phyloP scores from a whole-genome alignment of 2,329 filamentous ascomycete genomes.

The Aspergillus quadricinctus region DNA sequence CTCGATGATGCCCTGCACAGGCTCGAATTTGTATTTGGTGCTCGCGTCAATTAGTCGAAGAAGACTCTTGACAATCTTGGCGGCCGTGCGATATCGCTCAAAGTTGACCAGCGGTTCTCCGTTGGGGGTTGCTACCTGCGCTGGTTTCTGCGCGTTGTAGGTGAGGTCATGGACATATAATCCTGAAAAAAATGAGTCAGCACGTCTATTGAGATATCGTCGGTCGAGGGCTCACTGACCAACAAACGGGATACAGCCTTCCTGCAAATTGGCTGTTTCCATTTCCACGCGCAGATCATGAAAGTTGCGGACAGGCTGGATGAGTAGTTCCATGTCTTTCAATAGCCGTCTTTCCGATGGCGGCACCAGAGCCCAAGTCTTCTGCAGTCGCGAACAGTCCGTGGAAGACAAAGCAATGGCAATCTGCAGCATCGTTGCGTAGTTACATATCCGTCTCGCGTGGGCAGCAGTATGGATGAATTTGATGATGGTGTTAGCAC shows the following conservation, averaged over 20 bases:
- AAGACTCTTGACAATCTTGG: slow-evolving; percentile 60
- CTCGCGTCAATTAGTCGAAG: slow-evolving; percentile 61
- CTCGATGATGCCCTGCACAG: slow-evolving; percentile 55
- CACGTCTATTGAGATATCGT: not conserved
- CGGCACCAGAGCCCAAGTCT: slow-evolving; percentile 57
- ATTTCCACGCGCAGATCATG: slow-evolving; percentile 60
- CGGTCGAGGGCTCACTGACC: slow-evolving; percentile 37
- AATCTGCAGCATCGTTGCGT: slow-evolving; percentile 63
- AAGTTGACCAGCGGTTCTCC: slow-evolving; percentile 61
- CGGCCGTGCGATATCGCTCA: slow-evolving; percentile 62
- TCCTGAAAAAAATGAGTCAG: slow-evolving; percentile 33
- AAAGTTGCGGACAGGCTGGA: slow-evolving; percentile 61
- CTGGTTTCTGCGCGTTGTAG: slow-evolving; percentile 63
- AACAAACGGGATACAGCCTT: slow-evolving; percentile 64
- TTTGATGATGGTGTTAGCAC: slow-evolving; percentile 58
- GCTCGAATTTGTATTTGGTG: slow-evolving; percentile 56
- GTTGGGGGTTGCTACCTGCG: slow-evolving; percentile 47
- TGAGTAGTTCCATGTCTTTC: slow-evolving; percentile 56
- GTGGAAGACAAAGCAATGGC: slow-evolving; percentile 58
- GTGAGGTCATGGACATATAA: slow-evolving; percentile 64
- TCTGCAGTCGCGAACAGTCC: slow-evolving; percentile 53
- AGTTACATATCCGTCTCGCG: slow-evolving; percentile 57
- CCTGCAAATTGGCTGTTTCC: slow-evolving; percentile 55
- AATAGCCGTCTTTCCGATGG: slow-evolving; percentile 51
- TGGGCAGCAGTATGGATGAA: slow-evolving; percentile 61